Evolutionary conservation across 176 grass and related monocot genomes (phyloP), one percentile per base, ranked within the genome.

Genomic region (Juncus inflexus): DNA sequence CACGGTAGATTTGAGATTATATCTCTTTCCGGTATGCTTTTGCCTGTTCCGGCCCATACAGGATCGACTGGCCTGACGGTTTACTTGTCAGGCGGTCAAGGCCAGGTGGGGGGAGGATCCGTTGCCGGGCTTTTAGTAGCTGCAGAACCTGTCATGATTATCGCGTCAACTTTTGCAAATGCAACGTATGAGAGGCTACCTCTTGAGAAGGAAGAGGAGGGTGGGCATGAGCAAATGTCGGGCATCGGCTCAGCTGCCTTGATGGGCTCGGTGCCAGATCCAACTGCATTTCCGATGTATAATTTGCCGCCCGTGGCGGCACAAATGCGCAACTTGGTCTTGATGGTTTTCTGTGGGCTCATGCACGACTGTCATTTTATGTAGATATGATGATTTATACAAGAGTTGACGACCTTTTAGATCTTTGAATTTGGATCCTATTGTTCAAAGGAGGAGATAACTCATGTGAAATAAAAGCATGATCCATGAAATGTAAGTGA

Each of bases 181-280:
- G 86, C 90, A 14, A 86, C 79, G 35, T 95, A 95, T 51, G 90
- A 95, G 74, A 85, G 86, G 80, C 72, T 92, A 63, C 89, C 89
- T 69, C 66, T 91, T 16, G 81, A 81, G 49, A 78, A 87, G 9
- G 89, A 91, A 11, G 81, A 87, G 60, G 66, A 81, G 56, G 63
- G 5, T 15, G 42, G 51, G 8, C 76, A 56, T 2, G 40, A 4
- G 2, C 77, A 60, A 15, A 40, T 73, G 70, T 63, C 79, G 57
- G 71, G 60, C 6, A 54, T 72, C 1, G 58, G 78, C 35, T 63
- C 56, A 42, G 56, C 9, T 7, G 60, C 76, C 1, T 42, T 64
- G 49, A 60, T 82, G 74, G 77, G 65, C 9, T 67, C 50, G 10
- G 66, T 92, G 55, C 54, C 71, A 1, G 85, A 95, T 56, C 90